Evolutionary conservation across 441 rosid species (phyloP), one percentile per base, ranked within the genome.

Genomic region (Dalechampia spathulata): DNA sequence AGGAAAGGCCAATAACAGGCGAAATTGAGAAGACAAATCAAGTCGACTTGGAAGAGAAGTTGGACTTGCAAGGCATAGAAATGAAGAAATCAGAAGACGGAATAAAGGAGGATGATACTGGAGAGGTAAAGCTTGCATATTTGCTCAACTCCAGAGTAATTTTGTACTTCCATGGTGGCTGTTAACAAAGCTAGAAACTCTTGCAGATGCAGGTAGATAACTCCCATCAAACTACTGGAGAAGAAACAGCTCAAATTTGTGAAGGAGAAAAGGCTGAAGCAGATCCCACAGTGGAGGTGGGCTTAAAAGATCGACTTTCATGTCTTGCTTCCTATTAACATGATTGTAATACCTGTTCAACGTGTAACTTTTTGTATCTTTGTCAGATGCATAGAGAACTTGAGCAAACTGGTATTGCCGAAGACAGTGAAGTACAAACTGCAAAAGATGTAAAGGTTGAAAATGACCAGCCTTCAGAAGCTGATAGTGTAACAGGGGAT

Each of bases 191-290:
- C 49, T 48, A 15, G 55, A 63, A 49, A 26, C 12, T 61, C 16
- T 6, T 41, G 54, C 36, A 15, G 21, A 11, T 55, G 55, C 76
- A 81, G 83, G 47, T 37, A 4, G 37, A 50, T 49, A 63, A 28
- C 57, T 61, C 25, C 32, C 26, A 39, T 40, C 45, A 4, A 6
- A 37, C 25, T 13, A 30, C 55, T 19, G 55, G 45, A n/a, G n/a
- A n/a, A n/a, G n/a, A n/a, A n/a, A n/a, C n/a, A n/a, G n/a, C n/a
- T n/a, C n/a, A n/a, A n/a, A n/a, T n/a, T n/a, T n/a, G n/a, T n/a
- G n/a, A n/a, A n/a, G n/a, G n/a, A n/a, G n/a, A n/a, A n/a, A n/a
- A n/a, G n/a, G n/a, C n/a, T n/a, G n/a, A n/a, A 28, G 30, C 45
- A 48, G 11, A 23, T 49, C 16, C 9, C 22, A 2, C 2, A 6